Base-by-base conservation (phyloP, 2,329 filamentous ascomycete species). In the Allantophomopsis lycopodina region DNA sequence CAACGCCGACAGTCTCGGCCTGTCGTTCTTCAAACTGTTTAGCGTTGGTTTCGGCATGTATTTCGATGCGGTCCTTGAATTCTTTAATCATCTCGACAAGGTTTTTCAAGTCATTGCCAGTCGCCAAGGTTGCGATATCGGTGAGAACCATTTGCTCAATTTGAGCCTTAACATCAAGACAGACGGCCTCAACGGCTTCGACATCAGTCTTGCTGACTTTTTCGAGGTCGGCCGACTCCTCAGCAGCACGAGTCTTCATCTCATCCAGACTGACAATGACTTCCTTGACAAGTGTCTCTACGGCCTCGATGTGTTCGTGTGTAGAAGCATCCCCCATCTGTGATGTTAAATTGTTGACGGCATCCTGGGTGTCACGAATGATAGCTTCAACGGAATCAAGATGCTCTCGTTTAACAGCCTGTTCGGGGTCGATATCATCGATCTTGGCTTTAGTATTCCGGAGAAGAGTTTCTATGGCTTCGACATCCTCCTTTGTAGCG, bases 391-490 rank as follows among this genome's bases (percentile, higher is more conserved):
- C 50, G 3, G 45, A 46, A 46, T 80, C 74, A 18, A 80, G 59
- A 39, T 80, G 73, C 28, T 79, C 74, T 50, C 77, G 79, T 40
- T 69, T 68, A 8, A 87, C 76, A 2, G 76, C 65, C 42, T 83
- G 76, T 28, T 87, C 81, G 3, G 76, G 71, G 38, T 88, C 73
- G 37, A 94, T 73, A 43, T 94, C 87, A 42, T 95, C 89, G 8
- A 96, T 65, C 36, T 83, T 83, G 5, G 80, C 77, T 56, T 95
- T 95, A 23, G 87, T 88, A 55, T 94, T 94, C 33, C 82, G 77
- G 11, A 96, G 69, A 37, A 96, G 77, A 0, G 83, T 93, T 58
- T 95, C 89, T 42, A 96, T 88, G 10, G 86, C 86, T 44, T 89
- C 77, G 0, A 88, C 84, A 50, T 96, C 88, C 48, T 94, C 86